phyloP scores from a whole-genome alignment of 140 eudicot genomes.

The Ambrosia hybrid region DNA sequence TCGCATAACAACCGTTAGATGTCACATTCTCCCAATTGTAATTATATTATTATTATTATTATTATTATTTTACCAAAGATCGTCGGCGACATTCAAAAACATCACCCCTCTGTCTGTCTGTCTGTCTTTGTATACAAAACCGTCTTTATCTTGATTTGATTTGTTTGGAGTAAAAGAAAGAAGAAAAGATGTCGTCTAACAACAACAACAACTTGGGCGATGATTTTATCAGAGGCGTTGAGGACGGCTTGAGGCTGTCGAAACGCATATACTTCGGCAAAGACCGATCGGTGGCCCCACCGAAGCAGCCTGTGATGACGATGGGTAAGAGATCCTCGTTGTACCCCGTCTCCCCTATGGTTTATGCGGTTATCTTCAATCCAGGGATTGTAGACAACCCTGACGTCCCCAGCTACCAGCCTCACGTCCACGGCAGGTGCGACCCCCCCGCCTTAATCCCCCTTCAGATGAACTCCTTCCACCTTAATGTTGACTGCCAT shows the following conservation, averaged over 20 bases:
- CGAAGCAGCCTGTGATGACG: slow-evolving; percentile 53
- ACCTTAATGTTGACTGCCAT: slow-evolving; percentile 54
- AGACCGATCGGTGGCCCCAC: slow-evolving; percentile 89
- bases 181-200: too few species aligned
- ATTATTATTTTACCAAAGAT: too few species aligned
- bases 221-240: slow-evolving; percentile 67
- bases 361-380: slow-evolving; percentile 64
- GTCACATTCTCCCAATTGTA: too few species aligned
- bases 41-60: too few species aligned
- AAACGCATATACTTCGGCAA: slow-evolving; percentile 84
- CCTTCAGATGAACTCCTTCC: slow-evolving; percentile 68
- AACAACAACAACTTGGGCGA: slow-evolving; percentile 14
- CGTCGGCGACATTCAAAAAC: too few species aligned
- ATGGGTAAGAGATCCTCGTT: slow-evolving; percentile 26
- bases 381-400: slow-evolving; percentile 84
- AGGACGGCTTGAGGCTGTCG: slow-evolving; percentile 75
- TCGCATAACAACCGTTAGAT: too few species aligned
- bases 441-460: slow-evolving; percentile 90
- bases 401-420: slow-evolving; percentile 89
- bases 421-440: slow-evolving; percentile 85
- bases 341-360: slow-evolving; percentile 61
- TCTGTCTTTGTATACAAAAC: too few species aligned
- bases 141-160: too few species aligned
- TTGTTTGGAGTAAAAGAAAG: too few species aligned
- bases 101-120: too few species aligned